Conservation (phyloP, 768 basidiomycete species). For the Lactarius akahatsu region DNA sequence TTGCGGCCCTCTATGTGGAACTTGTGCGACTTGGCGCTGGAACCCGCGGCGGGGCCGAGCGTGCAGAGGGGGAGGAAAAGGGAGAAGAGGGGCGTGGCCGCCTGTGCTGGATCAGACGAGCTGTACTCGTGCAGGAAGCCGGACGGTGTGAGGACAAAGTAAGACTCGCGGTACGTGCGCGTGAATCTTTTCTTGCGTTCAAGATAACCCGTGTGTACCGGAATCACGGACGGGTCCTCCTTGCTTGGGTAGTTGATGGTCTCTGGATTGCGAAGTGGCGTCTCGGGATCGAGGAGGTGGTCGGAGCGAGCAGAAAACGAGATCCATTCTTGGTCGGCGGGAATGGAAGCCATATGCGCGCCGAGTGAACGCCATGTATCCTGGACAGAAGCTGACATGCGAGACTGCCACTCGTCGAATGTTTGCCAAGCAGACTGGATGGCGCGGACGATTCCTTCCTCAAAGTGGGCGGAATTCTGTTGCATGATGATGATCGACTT, state of each 20-base stretch:
- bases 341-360: constrained; percentile 70
- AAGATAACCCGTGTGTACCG: constrained; percentile 86
- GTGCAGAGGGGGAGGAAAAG: constrained; percentile 95
- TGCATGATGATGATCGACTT: constrained; percentile 99
- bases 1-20: constrained; percentile 96
- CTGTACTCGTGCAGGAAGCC: constrained; percentile 94
- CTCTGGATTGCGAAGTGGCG: constrained; percentile 79
- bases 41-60: constrained; percentile 81
- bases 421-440: constrained; percentile 98
- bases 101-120: constrained; percentile 66
- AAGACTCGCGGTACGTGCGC: constrained; percentile 77
- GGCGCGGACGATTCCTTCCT: constrained; percentile 92
- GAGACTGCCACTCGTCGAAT: constrained; percentile 90
- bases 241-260: constrained; percentile 84
- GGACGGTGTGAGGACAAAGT: constrained; percentile 91
- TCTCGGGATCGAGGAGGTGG: constrained; percentile 95
- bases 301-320: constrained; percentile 90
- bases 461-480: constrained; percentile 94
- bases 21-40: constrained; percentile 76
- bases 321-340: constrained; percentile 93
- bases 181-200: constrained; percentile 98
- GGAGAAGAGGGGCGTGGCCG: constrained; percentile 68
- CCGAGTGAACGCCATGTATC: constrained; percentile 74
- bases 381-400: constrained; percentile 71
- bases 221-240: constrained; percentile 80